Base-by-base conservation (phyloP, 83 land plant genomes). In the Thuja plicata region DNA sequence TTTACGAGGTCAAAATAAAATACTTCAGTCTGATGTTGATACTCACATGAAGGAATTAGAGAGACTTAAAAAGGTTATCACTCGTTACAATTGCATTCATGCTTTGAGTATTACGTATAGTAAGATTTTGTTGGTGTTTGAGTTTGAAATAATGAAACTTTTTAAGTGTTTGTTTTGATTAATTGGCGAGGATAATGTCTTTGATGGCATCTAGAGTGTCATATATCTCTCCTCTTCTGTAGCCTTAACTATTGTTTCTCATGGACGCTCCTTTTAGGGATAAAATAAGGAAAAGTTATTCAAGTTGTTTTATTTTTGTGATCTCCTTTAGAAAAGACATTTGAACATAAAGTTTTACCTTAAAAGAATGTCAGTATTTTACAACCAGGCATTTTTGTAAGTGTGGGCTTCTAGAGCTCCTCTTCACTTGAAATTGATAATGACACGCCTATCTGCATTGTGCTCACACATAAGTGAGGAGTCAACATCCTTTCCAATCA, bases 11-110 rank as follows among this genome's bases (percentile, higher is more conserved):
- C 86, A 84, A 84, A 84, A 84, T 84, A 50, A 32, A 34, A n/a
- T 52, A 48, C 86, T 84, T 30, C 60, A 50, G 60, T 84, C 57
- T n/a, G 86, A 84, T 32, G 57, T 84, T 50, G 86, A 84, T 50
- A 50, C 15, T 55, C 86, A 84, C 86, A 84, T 30, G 86, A 84
- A 84, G 52, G 37, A 84, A 32, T 32, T 84, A 50, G 38, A 84
- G 38, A 48, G 1, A 84, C 86, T 50, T 4, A 84, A 84, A 50
- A 83, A 83, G 86, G 86, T 84, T 52, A 83, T 83, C 2, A 10
- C 46, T 54, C 38, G 86, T 30, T 21, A 84, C 86, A 17, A 37
- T 15, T 50, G 57, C 3, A n/a, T 84, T n/a, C 41, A 50, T 43
- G 27, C 37, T 84, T 84, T 78, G 17, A 34, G 27, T 78, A 38